These are phyloP conservation scores for Aureobasidium lini DNA, from an alignment of 2,329 filamentous ascomycete species.

Conservation along the genomic window DNA sequence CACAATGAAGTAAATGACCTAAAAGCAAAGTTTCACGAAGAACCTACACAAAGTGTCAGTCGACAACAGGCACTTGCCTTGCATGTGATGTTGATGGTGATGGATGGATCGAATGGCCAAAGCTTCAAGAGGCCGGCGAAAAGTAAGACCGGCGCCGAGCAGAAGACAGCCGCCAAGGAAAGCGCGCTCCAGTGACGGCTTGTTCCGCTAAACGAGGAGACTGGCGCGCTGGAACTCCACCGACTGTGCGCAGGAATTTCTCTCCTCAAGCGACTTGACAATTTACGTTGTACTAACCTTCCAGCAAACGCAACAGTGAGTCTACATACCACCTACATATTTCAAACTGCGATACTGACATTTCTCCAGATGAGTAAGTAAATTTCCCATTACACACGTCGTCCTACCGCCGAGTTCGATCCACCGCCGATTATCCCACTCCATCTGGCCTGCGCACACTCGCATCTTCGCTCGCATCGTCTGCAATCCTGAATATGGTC, in stretches of 20 bases:
- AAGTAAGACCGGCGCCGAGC: neutral
- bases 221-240: neutral
- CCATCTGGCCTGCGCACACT: neutral
- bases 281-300: conserved; percentile 15
- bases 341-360: neutral
- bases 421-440: neutral
- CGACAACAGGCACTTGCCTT: neutral
- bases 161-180: neutral
- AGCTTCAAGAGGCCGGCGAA: neutral
- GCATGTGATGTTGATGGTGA: conserved; percentile 8
- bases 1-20: neutral
- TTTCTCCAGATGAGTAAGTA: conserved; percentile 16
- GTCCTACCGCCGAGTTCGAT: conserved; percentile 5
- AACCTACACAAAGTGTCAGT: conserved; percentile 1
- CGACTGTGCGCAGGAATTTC: conserved; percentile 6
- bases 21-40: neutral
- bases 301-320: conserved; percentile 15
- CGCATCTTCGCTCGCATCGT: conserved; percentile 5
- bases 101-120: neutral
- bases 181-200: neutral
- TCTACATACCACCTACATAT: neutral
- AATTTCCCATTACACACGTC: neutral
- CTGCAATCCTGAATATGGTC: neutral
- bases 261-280: conserved; percentile 6
- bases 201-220: conserved; percentile 6